A percentile compares a stretch with the other conserved stretches of the same genome.
phyloP scores from a whole-genome alignment of 2,329 filamentous ascomycete genomes.

The Epichloe gansuensis region DNA sequence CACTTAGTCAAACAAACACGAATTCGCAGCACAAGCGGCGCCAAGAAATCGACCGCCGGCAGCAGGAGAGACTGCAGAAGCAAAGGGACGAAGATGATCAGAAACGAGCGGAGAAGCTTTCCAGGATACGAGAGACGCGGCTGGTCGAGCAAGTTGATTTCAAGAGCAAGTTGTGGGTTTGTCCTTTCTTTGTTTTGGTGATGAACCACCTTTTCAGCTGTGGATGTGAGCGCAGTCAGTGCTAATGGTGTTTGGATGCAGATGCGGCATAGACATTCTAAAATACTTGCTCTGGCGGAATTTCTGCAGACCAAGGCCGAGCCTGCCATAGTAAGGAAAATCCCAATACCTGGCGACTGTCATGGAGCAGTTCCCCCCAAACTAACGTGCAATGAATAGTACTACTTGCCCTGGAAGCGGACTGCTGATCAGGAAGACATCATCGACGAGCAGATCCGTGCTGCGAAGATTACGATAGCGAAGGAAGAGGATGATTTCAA shows the following conservation, averaged over 20 bases:
- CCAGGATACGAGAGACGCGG: conserved; percentile 48
- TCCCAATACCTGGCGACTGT: background rate
- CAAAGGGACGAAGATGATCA: conserved; percentile 62
- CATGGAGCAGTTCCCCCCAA: background rate
- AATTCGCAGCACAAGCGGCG: conserved; percentile 55
- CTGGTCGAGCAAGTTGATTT: conserved; percentile 60
- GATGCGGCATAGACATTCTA: conserved; percentile 66
- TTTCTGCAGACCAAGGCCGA: conserved; percentile 60
- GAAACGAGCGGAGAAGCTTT: conserved; percentile 51
- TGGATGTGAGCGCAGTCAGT: background rate
- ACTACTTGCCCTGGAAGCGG: conserved; percentile 75
- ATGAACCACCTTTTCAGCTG: background rate
- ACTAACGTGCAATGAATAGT: conserved; percentile 42
- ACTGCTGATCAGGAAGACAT: conserved; percentile 54
- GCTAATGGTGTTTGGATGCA: conserved; percentile 25
- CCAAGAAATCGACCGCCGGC: conserved; percentile 70
- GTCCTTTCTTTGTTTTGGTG: background rate
- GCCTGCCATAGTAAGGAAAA: conserved; percentile 56
- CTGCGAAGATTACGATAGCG: conserved; percentile 50
- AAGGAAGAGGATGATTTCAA: conserved; percentile 55
- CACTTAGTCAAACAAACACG: conserved; percentile 60
- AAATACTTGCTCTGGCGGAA: conserved; percentile 57
- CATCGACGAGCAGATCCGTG: conserved; percentile 58
- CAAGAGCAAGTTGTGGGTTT: conserved; percentile 57
- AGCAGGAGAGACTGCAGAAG: conserved; percentile 62